Evolutionary conservation across 139 green algal species (phyloP).

Genomic region (Chlamydomonas sp.): DNA sequence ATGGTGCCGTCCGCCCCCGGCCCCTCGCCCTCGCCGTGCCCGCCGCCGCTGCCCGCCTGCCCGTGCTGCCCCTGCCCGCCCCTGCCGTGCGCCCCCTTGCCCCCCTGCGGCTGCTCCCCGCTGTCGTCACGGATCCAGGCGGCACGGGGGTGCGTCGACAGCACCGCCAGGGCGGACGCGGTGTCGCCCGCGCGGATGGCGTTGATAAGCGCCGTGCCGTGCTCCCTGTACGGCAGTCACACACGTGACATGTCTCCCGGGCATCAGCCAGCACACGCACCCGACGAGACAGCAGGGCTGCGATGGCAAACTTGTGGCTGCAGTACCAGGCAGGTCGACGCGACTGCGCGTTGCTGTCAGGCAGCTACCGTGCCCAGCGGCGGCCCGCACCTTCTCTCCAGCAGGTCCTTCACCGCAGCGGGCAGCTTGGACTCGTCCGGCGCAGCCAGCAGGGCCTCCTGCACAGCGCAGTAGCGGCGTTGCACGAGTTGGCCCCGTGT

Average conservation of each 20-base stretch:
- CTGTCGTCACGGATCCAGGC: conserved; percentile 22
- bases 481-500: too few species aligned
- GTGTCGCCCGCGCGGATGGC: conserved; percentile 24
- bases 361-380: not conserved
- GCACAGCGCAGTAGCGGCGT: not conserved
- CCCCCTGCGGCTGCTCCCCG: not conserved
- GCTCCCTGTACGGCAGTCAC: not conserved
- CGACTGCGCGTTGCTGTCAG: too few species aligned
- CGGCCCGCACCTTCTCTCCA: conserved; percentile 13
- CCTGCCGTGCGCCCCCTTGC: not conserved
- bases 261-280: too few species aligned
- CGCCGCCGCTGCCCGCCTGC: not conserved
- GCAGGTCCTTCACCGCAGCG: conserved; percentile 12
- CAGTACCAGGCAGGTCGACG: too few species aligned
- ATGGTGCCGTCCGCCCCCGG: not conserved
- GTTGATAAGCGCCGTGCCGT: conserved; percentile 10
- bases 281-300: too few species aligned
- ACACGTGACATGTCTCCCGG: too few species aligned
- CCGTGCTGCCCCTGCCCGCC: not conserved
- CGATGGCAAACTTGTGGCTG: too few species aligned
- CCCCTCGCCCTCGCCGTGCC: not conserved
- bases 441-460: conserved; percentile 14
- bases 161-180: conserved; percentile 13
- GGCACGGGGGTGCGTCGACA: conserved; percentile 22
- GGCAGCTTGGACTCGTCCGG: conserved; percentile 22